These are phyloP conservation scores for Stachybotrys chartarum DNA, from an alignment of 2,329 filamentous ascomycete genomes.

Conservation along the genomic window DNA sequence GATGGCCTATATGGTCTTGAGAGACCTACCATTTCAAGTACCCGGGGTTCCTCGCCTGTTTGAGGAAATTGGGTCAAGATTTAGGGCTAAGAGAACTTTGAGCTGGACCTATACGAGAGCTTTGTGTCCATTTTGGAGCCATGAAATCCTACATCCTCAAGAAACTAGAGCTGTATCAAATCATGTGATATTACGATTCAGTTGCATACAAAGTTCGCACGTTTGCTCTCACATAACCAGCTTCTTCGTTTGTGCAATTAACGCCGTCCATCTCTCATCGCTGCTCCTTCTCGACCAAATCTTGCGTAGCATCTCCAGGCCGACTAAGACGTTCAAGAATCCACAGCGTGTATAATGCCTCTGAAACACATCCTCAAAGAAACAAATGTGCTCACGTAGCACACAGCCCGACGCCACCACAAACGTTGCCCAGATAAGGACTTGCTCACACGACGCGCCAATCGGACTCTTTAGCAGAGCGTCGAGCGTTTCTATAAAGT, in stretches of 20 bases:
- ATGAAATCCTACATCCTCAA: too few species aligned
- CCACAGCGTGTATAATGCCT: conserved; percentile 10
- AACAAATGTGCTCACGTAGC: conserved; percentile 8
- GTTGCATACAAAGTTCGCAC: too few species aligned
- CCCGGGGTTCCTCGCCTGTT: conserved; percentile 29
- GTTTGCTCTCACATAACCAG: background rate
- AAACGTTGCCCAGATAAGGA: conserved; percentile 16
- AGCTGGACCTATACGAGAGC: conserved; percentile 1
- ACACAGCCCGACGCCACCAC: conserved; percentile 14
- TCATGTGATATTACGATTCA: too few species aligned
- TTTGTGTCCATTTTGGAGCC: too few species aligned
- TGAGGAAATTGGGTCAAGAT: conserved; percentile 20
- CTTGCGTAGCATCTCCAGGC: conserved; percentile 9
- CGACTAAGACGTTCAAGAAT: conserved; percentile 14
- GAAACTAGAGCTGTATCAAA: too few species aligned
- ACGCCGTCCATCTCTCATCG: conserved; percentile 3
- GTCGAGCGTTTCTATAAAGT: conserved; percentile 12
- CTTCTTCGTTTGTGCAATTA: background rate
- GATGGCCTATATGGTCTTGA: conserved; percentile 30
- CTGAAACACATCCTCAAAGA: conserved; percentile 10
- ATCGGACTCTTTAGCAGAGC: conserved; percentile 6
- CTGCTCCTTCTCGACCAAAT: conserved; percentile 9
- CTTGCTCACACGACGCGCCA: conserved; percentile 10
- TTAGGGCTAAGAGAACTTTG: conserved; percentile 6
- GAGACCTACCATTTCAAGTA: conserved; percentile 19